Evolutionary conservation across 345 rosid species (phyloP), one percentile per base, ranked within the genome.

Genomic region (Brassica incana): DNA sequence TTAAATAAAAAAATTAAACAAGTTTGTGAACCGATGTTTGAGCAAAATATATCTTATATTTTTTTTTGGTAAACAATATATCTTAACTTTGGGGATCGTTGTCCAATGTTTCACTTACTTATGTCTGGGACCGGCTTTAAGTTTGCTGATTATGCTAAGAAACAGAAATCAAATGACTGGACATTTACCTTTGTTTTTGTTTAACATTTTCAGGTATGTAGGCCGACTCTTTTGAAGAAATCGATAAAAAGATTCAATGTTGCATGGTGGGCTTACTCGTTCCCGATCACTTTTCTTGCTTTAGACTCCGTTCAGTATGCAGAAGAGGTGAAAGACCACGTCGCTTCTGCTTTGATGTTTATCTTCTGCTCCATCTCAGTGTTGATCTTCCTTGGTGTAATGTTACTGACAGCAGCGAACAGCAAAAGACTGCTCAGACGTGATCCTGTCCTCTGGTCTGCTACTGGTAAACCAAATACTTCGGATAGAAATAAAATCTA

Each of bases 181-280:
- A 73, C 9, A 60, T 5, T 68, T 0, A 69, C 54, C 0, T 8
- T 59, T 20, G 43, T 8, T 58, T 58, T 6, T 16, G 16, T 54
- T 23, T 35, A 16, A 40, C 14, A 29, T 73, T 52, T 52, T 45
- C 85, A 91, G 94, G 86, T 75, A 0, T 86, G 89, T 48, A 88
- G 92, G 25, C 97, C 90, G 63, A 71, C 36, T 50, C 85, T 92
- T 33, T 86, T 85, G 84, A 92, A 84, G 87, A 92, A 88, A 83
- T 85, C 93, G 0, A 81, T 83, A 87, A 88, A 81, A 83, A 88
- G 83, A 81, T 92, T 88, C 83, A 83, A 85, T 62, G 87, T 90
- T 1, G 88, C 90, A 2, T 89, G 90, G 93, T 90, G 92, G 90
- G 88, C 90, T 61, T 90, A 87, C 73, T 88, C 97, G 2, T 89